phyloP scores from a whole-genome alignment of 768 basidiomycete species.

The Strobilomyces dryophilus region DNA sequence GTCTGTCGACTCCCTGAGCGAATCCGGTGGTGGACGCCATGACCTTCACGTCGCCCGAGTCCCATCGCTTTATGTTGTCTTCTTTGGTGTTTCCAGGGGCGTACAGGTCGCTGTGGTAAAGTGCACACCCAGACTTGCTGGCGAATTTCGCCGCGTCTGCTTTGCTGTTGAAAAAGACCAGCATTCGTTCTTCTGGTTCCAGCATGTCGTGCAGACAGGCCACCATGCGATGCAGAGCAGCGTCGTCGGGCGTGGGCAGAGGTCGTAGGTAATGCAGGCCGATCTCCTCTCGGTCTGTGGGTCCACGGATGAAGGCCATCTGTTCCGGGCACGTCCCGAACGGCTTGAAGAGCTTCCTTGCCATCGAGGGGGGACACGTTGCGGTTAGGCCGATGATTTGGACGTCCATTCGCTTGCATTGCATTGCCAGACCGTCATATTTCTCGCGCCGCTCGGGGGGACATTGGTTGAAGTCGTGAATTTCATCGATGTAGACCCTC shows the following conservation, averaged over 20 bases:
- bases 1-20: not conserved
- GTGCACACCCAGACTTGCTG: not conserved
- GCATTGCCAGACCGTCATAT: not conserved
- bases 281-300: not conserved
- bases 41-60: not conserved
- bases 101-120: not conserved
- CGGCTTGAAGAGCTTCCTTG: not conserved
- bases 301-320: not conserved
- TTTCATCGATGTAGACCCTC: not conserved
- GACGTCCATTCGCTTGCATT: not conserved
- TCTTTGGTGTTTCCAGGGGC: not conserved
- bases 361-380: not conserved
- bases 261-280: not conserved
- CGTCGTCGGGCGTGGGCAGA: not conserved
- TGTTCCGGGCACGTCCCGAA: not conserved
- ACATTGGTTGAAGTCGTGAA: not conserved
- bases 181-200: not conserved
- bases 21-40: slow-evolving; percentile 1
- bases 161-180: not conserved
- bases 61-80: not conserved
- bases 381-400: not conserved
- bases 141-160: not conserved
- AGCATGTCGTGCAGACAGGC: not conserved
- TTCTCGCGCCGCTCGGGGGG: not conserved
- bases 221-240: not conserved